phyloP scores from a whole-genome alignment of 192 early-diverging fungal genomes.

The Polychytrium aggregatum region DNA sequence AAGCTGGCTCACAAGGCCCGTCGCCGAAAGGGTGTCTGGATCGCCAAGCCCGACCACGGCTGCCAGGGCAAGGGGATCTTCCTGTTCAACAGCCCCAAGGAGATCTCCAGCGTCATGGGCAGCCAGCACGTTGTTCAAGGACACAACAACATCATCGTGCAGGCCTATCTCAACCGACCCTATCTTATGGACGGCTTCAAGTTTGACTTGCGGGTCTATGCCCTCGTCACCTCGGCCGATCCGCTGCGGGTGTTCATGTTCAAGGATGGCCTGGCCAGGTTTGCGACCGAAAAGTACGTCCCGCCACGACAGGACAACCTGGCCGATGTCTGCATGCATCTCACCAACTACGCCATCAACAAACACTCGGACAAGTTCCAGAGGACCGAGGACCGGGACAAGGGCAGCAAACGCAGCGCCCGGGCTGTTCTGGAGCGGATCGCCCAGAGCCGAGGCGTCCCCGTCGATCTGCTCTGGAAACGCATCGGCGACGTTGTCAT shows the following conservation, averaged over 20 bases:
- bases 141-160: slow-evolving; percentile 26
- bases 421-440: slow-evolving; percentile 22
- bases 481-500: slow-evolving; percentile 34
- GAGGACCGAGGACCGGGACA: slow-evolving; percentile 12
- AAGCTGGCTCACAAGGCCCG: slow-evolving; percentile 9
- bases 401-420: slow-evolving; percentile 31
- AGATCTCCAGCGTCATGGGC: slow-evolving; percentile 6
- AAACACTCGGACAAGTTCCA: slow-evolving; percentile 37
- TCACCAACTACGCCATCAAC: slow-evolving; percentile 57
- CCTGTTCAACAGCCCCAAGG: slow-evolving; percentile 15
- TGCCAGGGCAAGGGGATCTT: slow-evolving; percentile 33
- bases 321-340: slow-evolving; percentile 41
- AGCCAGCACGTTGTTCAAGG: slow-evolving; percentile 10
- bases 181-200: slow-evolving; percentile 44
- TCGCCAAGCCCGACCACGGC: slow-evolving; percentile 46
- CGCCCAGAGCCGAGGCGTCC: slow-evolving; percentile 1
- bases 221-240: slow-evolving; percentile 40
- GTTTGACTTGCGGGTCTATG: slow-evolving; percentile 50
- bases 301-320: slow-evolving; percentile 29
- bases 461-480: slow-evolving; percentile 23
- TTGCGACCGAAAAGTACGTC: slow-evolving; percentile 41
- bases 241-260: slow-evolving; percentile 47
- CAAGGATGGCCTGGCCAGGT: slow-evolving; percentile 43
- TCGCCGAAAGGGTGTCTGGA: slow-evolving; percentile 11
- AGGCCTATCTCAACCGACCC: slow-evolving; percentile 32